Evolutionary conservation across 2,329 filamentous ascomycete species (phyloP).

Genomic region (Xylariaceae sp.): DNA sequence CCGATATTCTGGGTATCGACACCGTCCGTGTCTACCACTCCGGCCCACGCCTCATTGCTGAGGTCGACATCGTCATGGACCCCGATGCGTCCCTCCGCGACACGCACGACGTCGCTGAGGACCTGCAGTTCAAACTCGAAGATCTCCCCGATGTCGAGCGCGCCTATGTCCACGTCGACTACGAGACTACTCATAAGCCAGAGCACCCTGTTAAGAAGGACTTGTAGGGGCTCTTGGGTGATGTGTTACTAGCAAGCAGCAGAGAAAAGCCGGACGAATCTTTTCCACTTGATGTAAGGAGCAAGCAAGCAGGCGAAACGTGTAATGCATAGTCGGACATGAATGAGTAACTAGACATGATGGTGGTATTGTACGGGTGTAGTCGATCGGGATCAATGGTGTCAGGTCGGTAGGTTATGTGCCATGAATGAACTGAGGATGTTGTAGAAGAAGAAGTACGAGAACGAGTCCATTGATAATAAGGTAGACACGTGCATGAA

Average conservation of each 20-base stretch:
- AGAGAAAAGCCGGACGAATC: neutral
- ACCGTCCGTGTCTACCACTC: constrained; percentile 93
- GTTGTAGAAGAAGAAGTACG: neutral
- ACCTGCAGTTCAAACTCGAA: constrained; percentile 90
- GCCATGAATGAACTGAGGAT: neutral
- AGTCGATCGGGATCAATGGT: too few relatives aligned
- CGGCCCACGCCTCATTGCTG: constrained; percentile 81
- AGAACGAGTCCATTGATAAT: too few relatives aligned
- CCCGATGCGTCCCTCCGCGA: constrained; percentile 63
- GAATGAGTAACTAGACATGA: too few relatives aligned
- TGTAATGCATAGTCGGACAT: too few relatives aligned
- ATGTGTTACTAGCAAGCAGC: too few relatives aligned
- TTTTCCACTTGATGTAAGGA: neutral
- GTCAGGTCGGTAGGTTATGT: neutral
- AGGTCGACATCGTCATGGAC: constrained; percentile 95
- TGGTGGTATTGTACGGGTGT: too few relatives aligned
- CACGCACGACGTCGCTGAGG: constrained; percentile 91
- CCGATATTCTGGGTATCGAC: constrained; percentile 77
- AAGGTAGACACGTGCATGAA: too few relatives aligned
- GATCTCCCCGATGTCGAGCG: constrained; percentile 85
- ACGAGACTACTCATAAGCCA: constrained; percentile 91
- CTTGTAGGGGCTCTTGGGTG: constrained; percentile 33
- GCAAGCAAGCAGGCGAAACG: neutral
- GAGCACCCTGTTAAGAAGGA: constrained; percentile 67
- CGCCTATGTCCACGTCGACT: constrained; percentile 95